Conservation (phyloP, 2,329 filamentous ascomycete species). For the Colletotrichum falcatum region DNA sequence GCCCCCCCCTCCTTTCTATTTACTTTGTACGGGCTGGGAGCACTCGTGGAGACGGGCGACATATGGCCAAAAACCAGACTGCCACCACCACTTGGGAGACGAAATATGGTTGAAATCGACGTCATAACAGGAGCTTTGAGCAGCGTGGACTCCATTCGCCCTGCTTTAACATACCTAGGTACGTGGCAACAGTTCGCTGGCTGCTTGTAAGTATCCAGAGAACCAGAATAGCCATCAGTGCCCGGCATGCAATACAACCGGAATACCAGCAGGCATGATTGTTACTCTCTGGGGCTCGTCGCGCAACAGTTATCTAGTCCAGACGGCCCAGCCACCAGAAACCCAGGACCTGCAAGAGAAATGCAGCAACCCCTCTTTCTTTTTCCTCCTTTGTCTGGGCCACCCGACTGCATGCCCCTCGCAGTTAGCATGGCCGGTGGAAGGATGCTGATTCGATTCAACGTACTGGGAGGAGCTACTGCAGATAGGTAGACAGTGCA, state of each 20-base stretch:
- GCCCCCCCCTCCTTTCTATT: not conserved
- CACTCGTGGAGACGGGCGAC: not conserved
- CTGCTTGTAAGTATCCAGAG: too few relatives aligned
- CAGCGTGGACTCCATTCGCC: not conserved
- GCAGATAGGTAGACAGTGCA: slow-evolving; percentile 19
- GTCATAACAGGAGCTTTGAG: not conserved
- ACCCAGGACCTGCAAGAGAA: not conserved
- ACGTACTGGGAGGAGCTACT: slow-evolving; percentile 6
- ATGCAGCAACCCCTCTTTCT: not conserved
- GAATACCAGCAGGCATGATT: not conserved
- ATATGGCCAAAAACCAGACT: not conserved
- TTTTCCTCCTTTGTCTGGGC: not conserved
- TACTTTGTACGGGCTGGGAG: not conserved
- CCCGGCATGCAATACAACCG: too few relatives aligned
- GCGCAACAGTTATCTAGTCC: not conserved
- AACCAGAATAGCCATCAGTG: too few relatives aligned
- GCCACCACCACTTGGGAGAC: not conserved
- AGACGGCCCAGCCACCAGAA: too few relatives aligned
- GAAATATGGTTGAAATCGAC: not conserved
- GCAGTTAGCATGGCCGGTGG: not conserved
- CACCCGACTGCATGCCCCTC: not conserved
- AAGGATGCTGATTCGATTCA: slow-evolving; percentile 18
- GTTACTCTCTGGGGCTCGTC: not conserved
- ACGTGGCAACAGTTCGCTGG: not conserved
- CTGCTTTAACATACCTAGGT: not conserved